Base-by-base conservation (phyloP, 2,329 filamentous ascomycete species). In the Alternaria arborescens region DNA sequence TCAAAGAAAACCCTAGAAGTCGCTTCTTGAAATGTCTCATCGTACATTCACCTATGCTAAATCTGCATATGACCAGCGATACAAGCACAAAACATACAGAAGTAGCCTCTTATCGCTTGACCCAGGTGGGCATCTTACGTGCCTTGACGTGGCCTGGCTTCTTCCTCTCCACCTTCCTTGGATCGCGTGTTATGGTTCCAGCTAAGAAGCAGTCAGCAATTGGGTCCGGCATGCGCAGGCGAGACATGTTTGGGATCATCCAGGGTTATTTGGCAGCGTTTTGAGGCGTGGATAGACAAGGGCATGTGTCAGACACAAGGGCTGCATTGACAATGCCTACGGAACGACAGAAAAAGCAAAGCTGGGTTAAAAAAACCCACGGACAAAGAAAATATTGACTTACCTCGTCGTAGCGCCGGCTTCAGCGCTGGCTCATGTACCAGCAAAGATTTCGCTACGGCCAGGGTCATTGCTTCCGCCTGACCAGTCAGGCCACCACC, bases 81-180 rank as follows among this genome's bases (percentile, higher is more conserved):
- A 65, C 52, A 63, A 65, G 55, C 55, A 66, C 63, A 71, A 58
- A 69, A 64, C 72, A 73, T 60, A 69, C 65, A 80, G 69, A 52
- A 47, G 36, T 52, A 48, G 55, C 18, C 56, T 62, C 62, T 77
- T 68, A 89, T 78, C 88, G 84, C 88, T 97, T 98, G 86, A 98
- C 94, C 95, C 96, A 99, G 73, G 95, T 87, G 62, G 94, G 94
- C 88, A 91, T 96, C 89, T 99, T 99, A 82, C 95, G 91, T 60
- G 95, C 94, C 87, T 99, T 99, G 82, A 97, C 81, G 76, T 93
- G 92, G 71, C 95, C 96, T 58, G 93, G 88, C 87, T 99, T 98
- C 89, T 99, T 99, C 79, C 95, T 94, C 83, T 99, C 95, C 70
- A 99, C 96, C 75, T 86, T 89, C 82, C 94, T 93, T 59, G 90